phyloP scores from a whole-genome alignment of 176 grass and related monocot species.

The Phoenix roebelenii region DNA sequence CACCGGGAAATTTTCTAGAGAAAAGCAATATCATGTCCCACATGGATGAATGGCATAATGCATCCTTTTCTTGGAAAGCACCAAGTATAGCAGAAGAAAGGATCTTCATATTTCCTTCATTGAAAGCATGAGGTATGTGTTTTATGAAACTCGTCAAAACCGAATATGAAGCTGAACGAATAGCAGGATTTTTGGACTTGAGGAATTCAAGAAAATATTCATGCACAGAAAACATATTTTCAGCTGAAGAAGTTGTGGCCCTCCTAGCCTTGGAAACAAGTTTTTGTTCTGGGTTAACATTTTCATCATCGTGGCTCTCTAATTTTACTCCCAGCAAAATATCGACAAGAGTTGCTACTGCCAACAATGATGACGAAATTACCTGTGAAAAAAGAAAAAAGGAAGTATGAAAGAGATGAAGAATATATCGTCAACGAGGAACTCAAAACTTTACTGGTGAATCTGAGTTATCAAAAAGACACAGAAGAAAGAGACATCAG shows the following conservation, averaged over 20 bases:
- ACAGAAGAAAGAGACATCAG: too few relatives aligned
- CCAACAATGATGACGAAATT: conserved; percentile 84
- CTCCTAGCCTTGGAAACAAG: conserved; percentile 60
- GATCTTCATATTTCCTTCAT: conserved; percentile 64
- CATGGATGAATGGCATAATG: conserved; percentile 74
- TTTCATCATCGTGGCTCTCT: conserved; percentile 32
- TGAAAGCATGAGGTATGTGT: conserved; percentile 62
- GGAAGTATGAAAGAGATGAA: neutral
- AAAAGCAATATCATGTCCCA: conserved; percentile 73
- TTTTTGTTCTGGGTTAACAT: conserved; percentile 39
- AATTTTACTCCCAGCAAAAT: conserved; percentile 78
- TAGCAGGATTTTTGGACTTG: conserved; percentile 55
- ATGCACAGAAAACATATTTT: conserved; percentile 65
- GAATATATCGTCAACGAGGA: neutral
- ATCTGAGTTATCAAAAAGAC: neutral
- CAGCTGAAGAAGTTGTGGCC: conserved; percentile 47
- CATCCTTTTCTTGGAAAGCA: conserved; percentile 72
- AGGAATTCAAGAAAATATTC: conserved; percentile 74
- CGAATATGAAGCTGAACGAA: conserved; percentile 70
- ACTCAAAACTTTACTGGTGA: neutral
- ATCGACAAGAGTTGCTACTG: conserved; percentile 79
- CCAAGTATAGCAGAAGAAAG: conserved; percentile 63
- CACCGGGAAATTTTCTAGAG: conserved; percentile 64
- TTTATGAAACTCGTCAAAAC: conserved; percentile 79
- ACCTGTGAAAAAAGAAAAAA: conserved; percentile 37